Percentiles rank a stretch among this genome's conserved stretches.
Conservation (phyloP, 768 basidiomycete species). For the Scleroderma bovista region DNA sequence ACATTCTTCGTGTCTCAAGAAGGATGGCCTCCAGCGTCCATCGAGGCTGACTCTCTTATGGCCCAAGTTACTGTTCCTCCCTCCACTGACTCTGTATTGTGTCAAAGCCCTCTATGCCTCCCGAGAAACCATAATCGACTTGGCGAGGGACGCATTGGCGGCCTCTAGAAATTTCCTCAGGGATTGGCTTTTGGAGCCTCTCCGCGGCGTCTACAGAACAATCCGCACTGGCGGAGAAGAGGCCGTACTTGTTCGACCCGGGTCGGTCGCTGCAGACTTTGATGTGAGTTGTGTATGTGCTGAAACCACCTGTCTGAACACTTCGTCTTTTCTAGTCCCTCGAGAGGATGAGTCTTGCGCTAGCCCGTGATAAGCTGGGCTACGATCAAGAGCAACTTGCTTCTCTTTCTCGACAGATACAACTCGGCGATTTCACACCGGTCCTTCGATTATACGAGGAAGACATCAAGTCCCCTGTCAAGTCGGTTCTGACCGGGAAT, state of each 20-base stretch:
- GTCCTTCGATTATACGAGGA: slow-evolving; percentile 86
- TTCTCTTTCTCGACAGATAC: slow-evolving; percentile 58
- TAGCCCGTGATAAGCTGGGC: slow-evolving; percentile 76
- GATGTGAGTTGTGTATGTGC: slow-evolving; percentile 43
- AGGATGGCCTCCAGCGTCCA: slow-evolving; percentile 54
- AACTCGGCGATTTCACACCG: slow-evolving; percentile 78
- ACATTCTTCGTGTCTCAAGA: slow-evolving; percentile 26
- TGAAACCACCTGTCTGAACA: not conserved
- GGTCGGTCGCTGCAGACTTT: slow-evolving; percentile 81
- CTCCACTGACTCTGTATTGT: slow-evolving; percentile 56
- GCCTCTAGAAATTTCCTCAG: slow-evolving; percentile 69
- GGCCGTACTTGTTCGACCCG: slow-evolving; percentile 68
- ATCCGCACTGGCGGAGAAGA: slow-evolving; percentile 76
- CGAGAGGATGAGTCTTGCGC: slow-evolving; percentile 85
- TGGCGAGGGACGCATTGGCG: slow-evolving; percentile 55
- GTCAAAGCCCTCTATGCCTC: slow-evolving; percentile 51
- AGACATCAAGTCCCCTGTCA: slow-evolving; percentile 84
- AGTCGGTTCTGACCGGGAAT: slow-evolving; percentile 73
- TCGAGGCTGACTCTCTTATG: slow-evolving; percentile 65
- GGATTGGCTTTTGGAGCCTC: slow-evolving; percentile 83
- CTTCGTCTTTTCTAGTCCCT: slow-evolving; percentile 60
- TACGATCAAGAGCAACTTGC: slow-evolving; percentile 62
- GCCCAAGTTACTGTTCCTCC: slow-evolving; percentile 76
- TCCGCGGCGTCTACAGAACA: slow-evolving; percentile 77
- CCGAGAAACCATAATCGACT: slow-evolving; percentile 48